A percentile compares a stretch with the other conserved stretches of the same genome.
Evolutionary conservation across 1,284 basidiomycete genomes (phyloP).

Genomic region (Austropuccinia psidii): DNA sequence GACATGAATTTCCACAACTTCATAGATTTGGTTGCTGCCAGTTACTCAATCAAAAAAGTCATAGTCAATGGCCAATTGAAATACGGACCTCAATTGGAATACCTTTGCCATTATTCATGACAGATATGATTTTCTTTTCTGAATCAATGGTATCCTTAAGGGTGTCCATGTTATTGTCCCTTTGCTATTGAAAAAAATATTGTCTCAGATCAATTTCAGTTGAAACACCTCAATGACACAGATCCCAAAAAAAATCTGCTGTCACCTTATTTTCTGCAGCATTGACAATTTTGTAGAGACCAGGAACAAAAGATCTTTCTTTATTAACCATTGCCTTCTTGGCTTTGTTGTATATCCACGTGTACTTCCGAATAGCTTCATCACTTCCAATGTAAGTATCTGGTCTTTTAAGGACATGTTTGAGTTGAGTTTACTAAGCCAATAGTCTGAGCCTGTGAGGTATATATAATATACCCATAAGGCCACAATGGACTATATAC

Average conservation of each 20-base stretch:
- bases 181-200: slow-evolving; percentile 46
- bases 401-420: slow-evolving; percentile 91
- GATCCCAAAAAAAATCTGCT: no score
- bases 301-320: slow-evolving; percentile 86
- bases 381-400: slow-evolving; percentile 97
- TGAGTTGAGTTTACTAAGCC: slow-evolving; percentile 87
- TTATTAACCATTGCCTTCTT: slow-evolving; percentile 40
- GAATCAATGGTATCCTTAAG: slow-evolving; percentile 80
- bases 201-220: slow-evolving; percentile 61
- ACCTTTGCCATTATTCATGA: slow-evolving; percentile 92
- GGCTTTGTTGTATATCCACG: slow-evolving; percentile 75
- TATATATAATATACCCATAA: no score
- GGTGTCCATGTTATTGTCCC: slow-evolving; percentile 72
- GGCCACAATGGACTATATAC: no score
- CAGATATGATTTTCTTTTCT: slow-evolving; percentile 76
- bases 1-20: slow-evolving; percentile 87
- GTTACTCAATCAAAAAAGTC: not conserved
- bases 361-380: slow-evolving; percentile 69
- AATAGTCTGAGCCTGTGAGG: no score
- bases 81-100: slow-evolving; percentile 66
- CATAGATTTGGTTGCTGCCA: slow-evolving; percentile 43
- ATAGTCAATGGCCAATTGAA: not conserved
- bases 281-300: slow-evolving; percentile 99
- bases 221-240: slow-evolving; percentile 59
- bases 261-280: slow-evolving; percentile 95